Percentiles rank a stretch among this genome's conserved stretches.
Conservation (phyloP, 495 filamentous ascomycete genomes). For the Penicillium canescens region DNA sequence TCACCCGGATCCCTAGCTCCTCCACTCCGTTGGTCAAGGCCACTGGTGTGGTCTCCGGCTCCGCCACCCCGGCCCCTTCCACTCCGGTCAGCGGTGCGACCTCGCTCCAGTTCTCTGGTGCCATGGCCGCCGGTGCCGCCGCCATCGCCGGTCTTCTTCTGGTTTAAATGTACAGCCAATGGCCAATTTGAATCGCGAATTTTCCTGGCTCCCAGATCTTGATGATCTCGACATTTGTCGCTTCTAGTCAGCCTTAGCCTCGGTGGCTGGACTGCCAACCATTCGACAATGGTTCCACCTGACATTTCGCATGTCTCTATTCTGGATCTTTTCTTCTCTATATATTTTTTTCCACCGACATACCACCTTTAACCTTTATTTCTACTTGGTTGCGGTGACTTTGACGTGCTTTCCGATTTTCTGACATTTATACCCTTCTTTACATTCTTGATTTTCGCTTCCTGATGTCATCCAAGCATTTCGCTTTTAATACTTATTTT, state of each 20-base stretch:
- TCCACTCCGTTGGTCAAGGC: constrained; percentile 21
- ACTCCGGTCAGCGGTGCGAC: constrained; percentile 28
- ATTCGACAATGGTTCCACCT: constrained; percentile 8
- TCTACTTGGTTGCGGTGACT: constrained; percentile 17
- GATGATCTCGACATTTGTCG: constrained; percentile 9
- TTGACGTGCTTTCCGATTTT: constrained; percentile 27
- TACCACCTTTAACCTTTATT: constrained; percentile 4
- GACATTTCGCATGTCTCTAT: background rate
- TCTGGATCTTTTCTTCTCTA: constrained; percentile 13
- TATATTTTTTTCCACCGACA: constrained; percentile 17
- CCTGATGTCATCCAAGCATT: constrained; percentile 19
- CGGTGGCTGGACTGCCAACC: background rate
- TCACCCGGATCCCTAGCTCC: constrained; percentile 19
- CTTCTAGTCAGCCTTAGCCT: background rate
- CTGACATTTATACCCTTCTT: constrained; percentile 33
- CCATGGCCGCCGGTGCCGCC: constrained; percentile 38
- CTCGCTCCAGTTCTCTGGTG: constrained; percentile 32
- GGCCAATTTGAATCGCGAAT: background rate
- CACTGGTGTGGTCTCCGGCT: constrained; percentile 2
- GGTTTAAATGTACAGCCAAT: constrained; percentile 29
- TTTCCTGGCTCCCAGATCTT: constrained; percentile 9
- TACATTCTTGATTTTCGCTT: constrained; percentile 6
- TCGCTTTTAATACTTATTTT: constrained; percentile 7
- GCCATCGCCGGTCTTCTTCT: constrained; percentile 46
- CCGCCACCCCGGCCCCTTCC: constrained; percentile 19